phyloP scores from a whole-genome alignment of 176 grass and related monocot species.

The Elaeis guineensis region DNA sequence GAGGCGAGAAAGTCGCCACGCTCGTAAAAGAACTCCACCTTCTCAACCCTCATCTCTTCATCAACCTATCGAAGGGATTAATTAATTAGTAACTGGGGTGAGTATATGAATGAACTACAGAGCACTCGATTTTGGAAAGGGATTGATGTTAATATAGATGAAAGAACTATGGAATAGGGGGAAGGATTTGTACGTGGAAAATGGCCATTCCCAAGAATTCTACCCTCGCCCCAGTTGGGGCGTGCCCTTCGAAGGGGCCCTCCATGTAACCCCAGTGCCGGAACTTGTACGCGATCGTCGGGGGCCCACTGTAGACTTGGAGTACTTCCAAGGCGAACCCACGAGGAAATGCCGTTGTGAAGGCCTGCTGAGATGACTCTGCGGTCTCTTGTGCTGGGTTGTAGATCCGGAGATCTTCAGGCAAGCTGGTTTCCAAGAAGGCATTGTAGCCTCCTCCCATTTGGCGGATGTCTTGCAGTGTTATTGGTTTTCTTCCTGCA shows the following conservation, averaged over 20 bases:
- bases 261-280: conserved; percentile 81
- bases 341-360: conserved; percentile 38
- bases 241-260: conserved; percentile 52
- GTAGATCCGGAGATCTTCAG: conserved; percentile 47
- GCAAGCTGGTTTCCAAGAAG: conserved; percentile 46
- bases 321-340: conserved; percentile 71
- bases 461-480: conserved; percentile 12
- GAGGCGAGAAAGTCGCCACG: conserved; percentile 51
- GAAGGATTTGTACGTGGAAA: conserved; percentile 31
- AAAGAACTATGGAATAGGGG: too few relatives aligned
- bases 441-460: conserved; percentile 62
- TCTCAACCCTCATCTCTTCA: conserved; percentile 41
- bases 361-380: conserved; percentile 31
- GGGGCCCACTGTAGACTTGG: conserved; percentile 51
- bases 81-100: too few relatives aligned
- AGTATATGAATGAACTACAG: too few relatives aligned
- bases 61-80: conserved; percentile 31
- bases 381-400: conserved; percentile 44
- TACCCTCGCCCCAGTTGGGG: conserved; percentile 33
- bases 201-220: conserved; percentile 49
- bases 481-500: conserved; percentile 22
- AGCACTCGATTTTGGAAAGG: too few relatives aligned
- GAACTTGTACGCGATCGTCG: conserved; percentile 56
- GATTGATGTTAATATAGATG: too few relatives aligned
- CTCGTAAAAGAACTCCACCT: conserved; percentile 57